Base-by-base conservation (phyloP, 2,329 filamentous ascomycete genomes). In the Cadophora luteo-olivacea region DNA sequence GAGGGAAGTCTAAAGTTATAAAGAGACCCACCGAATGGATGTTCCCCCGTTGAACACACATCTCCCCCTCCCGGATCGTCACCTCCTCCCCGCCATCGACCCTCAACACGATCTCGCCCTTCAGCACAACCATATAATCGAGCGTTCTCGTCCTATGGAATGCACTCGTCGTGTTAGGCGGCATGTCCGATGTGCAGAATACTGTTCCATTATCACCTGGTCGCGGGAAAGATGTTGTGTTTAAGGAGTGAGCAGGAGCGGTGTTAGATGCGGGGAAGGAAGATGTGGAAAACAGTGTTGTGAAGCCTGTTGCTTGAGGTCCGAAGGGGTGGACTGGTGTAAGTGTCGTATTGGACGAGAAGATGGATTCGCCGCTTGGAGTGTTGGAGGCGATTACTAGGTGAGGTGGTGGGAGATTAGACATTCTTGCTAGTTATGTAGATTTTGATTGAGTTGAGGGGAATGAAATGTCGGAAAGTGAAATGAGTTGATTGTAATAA, bases 101-200 rank as follows among this genome's bases (percentile, higher is more conserved):
- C 14, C 61, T 72, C 3, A 81, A 70, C 0, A 79, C 78, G 19
- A 82, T 78, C 71, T 80, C 78, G 5, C 81, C 81, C 7, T 74
- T 73, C 25, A 82, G 29, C 14, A 83, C 77, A 41, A 80, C 73
- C 58, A 69, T 73, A 61, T 82, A 82, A 72, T 83, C 81, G 22
- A 81, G 72, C 67, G 75, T 82, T 51, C 76, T 55, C 2, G 81
- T 82, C 16, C 81, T 80, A 69, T 82, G 81, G 77, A 82, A 79
- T 2, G 80, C 79, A 32, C 74, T 75, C 1, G 54, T 63, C 12
- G 41, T 51, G 12, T 66, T 51, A 25, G 57, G 64, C 11, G 67
- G 61, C 32, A 72, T 67, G 45, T 72, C 67, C 19, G 65, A 65
- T 4, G 64, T 68, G 62, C 76, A 75, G 70, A 81, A 81, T 36